phyloP scores from a whole-genome alignment of 2,329 filamentous ascomycete genomes.

The Thielaviopsis ethacetica region DNA sequence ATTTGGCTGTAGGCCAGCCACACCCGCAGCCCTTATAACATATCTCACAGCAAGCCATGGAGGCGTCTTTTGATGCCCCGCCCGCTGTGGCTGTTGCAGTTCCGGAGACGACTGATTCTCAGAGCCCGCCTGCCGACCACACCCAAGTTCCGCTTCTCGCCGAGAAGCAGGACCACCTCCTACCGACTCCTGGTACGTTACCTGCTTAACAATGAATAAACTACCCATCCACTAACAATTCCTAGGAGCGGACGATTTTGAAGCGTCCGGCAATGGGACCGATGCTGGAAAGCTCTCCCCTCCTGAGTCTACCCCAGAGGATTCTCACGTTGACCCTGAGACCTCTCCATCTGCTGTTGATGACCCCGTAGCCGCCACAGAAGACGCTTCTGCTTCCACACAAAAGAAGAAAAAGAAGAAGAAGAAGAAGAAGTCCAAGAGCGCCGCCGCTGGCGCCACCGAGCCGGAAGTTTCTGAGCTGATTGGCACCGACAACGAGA shows the following conservation, averaged over 20 bases:
- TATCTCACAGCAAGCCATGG: not conserved
- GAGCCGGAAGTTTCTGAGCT: not conserved
- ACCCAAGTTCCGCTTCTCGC: not conserved
- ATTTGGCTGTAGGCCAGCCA: not conserved
- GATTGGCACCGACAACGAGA: not conserved
- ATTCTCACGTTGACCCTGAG: not conserved
- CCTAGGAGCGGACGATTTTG: not conserved
- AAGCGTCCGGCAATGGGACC: not conserved
- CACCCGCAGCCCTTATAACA: not conserved
- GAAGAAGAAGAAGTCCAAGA: conserved; percentile 8
- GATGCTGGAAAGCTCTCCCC: not conserved
- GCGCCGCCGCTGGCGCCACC: not conserved
- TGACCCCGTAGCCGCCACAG: not conserved
- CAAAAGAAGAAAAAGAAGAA: conserved; percentile 9
- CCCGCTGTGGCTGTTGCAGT: not conserved
- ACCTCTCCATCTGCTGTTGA: not conserved
- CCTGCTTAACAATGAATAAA: not conserved
- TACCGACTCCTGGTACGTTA: not conserved
- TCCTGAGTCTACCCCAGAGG: not conserved
- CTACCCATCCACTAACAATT: not conserved
- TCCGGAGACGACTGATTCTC: not conserved
- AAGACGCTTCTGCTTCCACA: not conserved
- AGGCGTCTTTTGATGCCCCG: not conserved
- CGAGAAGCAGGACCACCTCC: not conserved
- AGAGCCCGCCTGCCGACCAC: not conserved